Base-by-base conservation (phyloP, 176 grass and related monocot species). In the Pontederia paniculata region DNA sequence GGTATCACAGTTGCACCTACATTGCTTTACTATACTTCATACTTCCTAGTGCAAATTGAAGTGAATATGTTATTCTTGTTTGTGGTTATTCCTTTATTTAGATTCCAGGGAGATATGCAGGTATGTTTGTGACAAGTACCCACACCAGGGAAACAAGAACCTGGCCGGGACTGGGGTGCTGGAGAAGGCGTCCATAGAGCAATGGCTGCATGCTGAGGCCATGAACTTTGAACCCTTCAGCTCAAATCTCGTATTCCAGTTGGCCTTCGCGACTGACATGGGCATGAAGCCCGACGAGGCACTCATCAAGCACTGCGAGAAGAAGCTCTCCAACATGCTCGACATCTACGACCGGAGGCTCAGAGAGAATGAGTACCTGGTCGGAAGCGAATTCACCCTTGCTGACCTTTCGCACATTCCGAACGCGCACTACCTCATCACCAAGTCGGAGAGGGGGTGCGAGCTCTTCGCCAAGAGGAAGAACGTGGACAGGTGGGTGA, bases 321-420 rank as follows among this genome's bases (percentile, higher is more conserved):
- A 61, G 80, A 77, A 80, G 76, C 69, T 88, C 8, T 28, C 75
- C 55, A 23, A 23, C 50, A 75, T 88, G 58, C 76, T 88, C 11
- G 25, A 41, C 20, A 57, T 88, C 22, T 88, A 83, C 47, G 76
- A 88, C 14, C 57, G 73, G n/a, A 73, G 72, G 51, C 76, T 88
- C 15, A 48, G 54, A 23, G 73, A 83, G 51, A 49, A 83, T 50
- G 16, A 45, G 17, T 88, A 50, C 80, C 65, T 88, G 17, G 55
- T 76, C 8, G 85, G 85, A 12, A 73, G 74, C 46, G 76, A 76
- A 0, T 88, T 88, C 80, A 83, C 80, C 1, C 73, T 83, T 1
- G 80, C 85, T 21, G 85, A 88, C 69, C 76, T 88, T 5, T 83
- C 85, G n/a, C 80, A 88, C 76, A 69, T 96, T 11, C 90, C 90